Evolutionary conservation across 352 stramenopile species (phyloP).

Genomic region (Elongisporangium prolatum): DNA sequence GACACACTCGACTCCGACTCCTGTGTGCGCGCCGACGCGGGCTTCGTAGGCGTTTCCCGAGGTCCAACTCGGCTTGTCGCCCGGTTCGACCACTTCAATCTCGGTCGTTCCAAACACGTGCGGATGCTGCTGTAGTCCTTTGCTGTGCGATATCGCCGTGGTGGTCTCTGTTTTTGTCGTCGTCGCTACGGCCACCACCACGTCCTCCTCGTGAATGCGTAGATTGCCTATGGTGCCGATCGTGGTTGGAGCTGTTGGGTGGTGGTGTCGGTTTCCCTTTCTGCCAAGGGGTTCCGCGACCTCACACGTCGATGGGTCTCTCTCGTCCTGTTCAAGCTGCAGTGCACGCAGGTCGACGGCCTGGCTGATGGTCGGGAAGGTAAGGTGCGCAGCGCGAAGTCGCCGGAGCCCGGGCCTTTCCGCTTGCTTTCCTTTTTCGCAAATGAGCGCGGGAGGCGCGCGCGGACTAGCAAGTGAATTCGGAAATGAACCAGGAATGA

Average conservation of each 20-base stretch:
- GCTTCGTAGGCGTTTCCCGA: conserved; percentile 23
- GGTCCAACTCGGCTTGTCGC: conserved; percentile 39
- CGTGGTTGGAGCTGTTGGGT: background rate
- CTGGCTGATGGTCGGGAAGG: conserved; percentile 1
- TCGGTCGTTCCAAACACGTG: conserved; percentile 28
- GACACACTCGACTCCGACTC: conserved; percentile 23
- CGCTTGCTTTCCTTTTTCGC: conserved; percentile 44
- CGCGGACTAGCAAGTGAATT: conserved; percentile 18
- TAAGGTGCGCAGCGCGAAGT: conserved; percentile 3
- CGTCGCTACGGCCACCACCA: conserved; percentile 19
- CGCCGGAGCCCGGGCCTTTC: conserved; percentile 7
- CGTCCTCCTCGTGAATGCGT: conserved; percentile 29
- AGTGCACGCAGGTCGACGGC: background rate
- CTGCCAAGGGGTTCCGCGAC: background rate
- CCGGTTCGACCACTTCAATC: conserved; percentile 54
- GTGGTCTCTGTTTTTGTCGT: conserved; percentile 14
- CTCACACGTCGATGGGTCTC: background rate
- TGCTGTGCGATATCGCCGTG: conserved; percentile 16
- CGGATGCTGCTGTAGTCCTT: conserved; percentile 1
- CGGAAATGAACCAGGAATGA: conserved; percentile 24
- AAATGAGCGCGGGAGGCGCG: conserved; percentile 31
- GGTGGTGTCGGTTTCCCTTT: background rate
- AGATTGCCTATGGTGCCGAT: conserved; percentile 39
- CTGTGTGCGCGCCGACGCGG: conserved; percentile 12
- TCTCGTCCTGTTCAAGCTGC: conserved; percentile 3